These are phyloP conservation scores for Exophiala xenobiotica DNA, from an alignment of 2,329 filamentous ascomycete genomes.

Conservation along the genomic window DNA sequence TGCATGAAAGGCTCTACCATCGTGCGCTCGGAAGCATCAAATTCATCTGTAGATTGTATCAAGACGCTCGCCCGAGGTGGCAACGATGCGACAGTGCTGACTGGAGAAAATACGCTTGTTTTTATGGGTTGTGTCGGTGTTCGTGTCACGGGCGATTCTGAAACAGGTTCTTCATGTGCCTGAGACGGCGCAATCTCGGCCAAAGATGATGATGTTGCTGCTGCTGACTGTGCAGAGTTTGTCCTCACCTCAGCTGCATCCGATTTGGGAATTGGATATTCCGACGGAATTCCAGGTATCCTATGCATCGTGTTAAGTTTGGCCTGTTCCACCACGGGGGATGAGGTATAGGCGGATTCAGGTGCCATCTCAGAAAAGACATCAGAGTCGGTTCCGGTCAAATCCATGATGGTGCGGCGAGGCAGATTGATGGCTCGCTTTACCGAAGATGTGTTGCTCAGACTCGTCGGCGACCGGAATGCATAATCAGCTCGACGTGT, in stretches of 20 bases:
- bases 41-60: slow-evolving; percentile 4
- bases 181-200: neutral
- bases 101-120: slow-evolving; percentile 24
- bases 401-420: slow-evolving; percentile 28
- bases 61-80: slow-evolving; percentile 21
- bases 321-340: slow-evolving; percentile 21
- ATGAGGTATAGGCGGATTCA: slow-evolving; percentile 18
- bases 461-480: slow-evolving; percentile 17
- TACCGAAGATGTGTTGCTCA: slow-evolving; percentile 22
- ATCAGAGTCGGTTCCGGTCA: slow-evolving; percentile 27
- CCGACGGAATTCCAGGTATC: slow-evolving; percentile 1
- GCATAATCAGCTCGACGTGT: slow-evolving; percentile 9
- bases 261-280: neutral
- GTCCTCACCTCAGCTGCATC: neutral
- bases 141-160: neutral
- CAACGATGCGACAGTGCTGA: slow-evolving; percentile 25
- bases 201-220: neutral
- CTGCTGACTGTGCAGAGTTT: neutral
- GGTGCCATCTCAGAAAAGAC: slow-evolving; percentile 14
- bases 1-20: neutral
- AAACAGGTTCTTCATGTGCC: neutral
- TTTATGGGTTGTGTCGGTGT: neutral
- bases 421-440: slow-evolving; percentile 22
- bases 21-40: neutral
- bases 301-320: slow-evolving; percentile 15